Evolutionary conservation across 2,329 filamentous ascomycete species (phyloP).

Genomic region (Paraphaeosphaeria sporulosa): DNA sequence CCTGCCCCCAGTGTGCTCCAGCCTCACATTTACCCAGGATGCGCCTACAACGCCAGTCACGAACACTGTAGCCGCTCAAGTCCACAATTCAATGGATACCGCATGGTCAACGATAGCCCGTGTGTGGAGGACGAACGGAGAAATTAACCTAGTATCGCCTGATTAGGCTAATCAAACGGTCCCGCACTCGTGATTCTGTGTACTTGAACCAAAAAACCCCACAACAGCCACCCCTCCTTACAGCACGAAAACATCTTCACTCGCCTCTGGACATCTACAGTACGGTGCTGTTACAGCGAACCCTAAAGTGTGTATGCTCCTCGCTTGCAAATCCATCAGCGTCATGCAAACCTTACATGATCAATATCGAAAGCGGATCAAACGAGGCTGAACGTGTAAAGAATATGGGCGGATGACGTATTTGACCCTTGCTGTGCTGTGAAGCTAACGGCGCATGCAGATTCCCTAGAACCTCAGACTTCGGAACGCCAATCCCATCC

Average conservation of each 20-base stretch:
- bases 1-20: neutral
- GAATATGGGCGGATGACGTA: neutral
- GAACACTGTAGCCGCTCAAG: neutral
- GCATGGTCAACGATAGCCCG: constrained; percentile 1
- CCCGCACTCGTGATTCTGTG: constrained; percentile 11
- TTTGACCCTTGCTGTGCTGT: neutral
- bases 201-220: neutral
- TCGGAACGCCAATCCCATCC: neutral
- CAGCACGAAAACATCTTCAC: neutral
- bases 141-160: constrained; percentile 34
- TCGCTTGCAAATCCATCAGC: neutral
- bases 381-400: neutral
- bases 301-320: neutral
- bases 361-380: neutral
- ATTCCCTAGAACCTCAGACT: neutral
- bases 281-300: neutral
- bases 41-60: neutral
- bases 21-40: neutral
- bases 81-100: neutral
- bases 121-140: constrained; percentile 22
- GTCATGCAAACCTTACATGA: neutral
- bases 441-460: constrained; percentile 5
- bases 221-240: neutral
- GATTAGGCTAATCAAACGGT: constrained; percentile 45
- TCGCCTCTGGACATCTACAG: neutral